These are phyloP conservation scores for Pyricularia sp. DNA, from an alignment of 2,329 filamentous ascomycete species.

Conservation along the genomic window DNA sequence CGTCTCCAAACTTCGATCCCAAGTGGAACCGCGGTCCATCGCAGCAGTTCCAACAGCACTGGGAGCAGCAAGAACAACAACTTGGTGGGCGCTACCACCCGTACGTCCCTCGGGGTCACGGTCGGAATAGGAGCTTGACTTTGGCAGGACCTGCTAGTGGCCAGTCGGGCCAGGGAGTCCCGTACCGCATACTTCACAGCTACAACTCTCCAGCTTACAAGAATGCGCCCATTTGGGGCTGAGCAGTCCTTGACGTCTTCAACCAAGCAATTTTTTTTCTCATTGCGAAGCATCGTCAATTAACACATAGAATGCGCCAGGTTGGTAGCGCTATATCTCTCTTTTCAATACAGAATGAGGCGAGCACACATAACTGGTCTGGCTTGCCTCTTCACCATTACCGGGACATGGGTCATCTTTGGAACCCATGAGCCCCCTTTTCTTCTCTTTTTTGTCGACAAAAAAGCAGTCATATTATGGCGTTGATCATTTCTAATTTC, in stretches of 20 bases:
- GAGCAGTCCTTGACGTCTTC: conserved; percentile 5
- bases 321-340: neutral
- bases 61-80: conserved; percentile 19
- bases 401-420: neutral
- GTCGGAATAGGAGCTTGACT: conserved; percentile 25
- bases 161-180: conserved; percentile 16
- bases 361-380: neutral
- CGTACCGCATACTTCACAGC: conserved; percentile 45
- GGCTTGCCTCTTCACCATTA: neutral
- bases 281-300: neutral
- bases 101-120: conserved; percentile 24
- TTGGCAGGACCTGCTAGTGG: neutral
- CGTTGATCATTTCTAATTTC: neutral
- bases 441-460: neutral
- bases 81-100: conserved; percentile 16
- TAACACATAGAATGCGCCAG: too few relatives aligned
- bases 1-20: neutral
- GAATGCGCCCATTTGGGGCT: conserved; percentile 47
- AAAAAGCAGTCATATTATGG: neutral
- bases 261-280: too few relatives aligned
- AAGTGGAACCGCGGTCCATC: conserved; percentile 9
- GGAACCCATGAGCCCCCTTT: neutral
- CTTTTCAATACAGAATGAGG: neutral
- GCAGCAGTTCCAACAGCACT: conserved; percentile 13
- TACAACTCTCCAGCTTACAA: conserved; percentile 50